Evolutionary conservation across 2,329 filamentous ascomycete genomes (phyloP).

Genomic region (Nemania abortiva): DNA sequence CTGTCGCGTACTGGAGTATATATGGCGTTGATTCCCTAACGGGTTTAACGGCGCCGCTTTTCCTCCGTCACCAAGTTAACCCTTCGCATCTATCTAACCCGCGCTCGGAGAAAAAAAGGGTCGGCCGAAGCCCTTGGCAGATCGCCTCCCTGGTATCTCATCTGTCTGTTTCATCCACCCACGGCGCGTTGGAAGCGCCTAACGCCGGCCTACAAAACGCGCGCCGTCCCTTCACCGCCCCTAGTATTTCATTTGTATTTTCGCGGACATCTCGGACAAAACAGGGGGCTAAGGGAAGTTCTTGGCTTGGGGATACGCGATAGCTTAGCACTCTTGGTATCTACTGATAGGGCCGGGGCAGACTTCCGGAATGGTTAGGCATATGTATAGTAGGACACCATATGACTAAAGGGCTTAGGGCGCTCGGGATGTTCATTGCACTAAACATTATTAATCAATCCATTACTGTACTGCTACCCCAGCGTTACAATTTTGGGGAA

Average conservation of each 20-base stretch:
- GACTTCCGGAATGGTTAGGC: neutral
- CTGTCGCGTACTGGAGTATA: no score
- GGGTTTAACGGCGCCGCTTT: no score
- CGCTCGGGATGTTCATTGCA: neutral
- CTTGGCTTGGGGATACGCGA: neutral
- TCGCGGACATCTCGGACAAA: neutral
- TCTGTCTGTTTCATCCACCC: neutral
- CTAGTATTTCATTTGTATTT: neutral
- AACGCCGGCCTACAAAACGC: neutral
- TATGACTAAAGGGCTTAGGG: neutral
- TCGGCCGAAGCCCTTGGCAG: conserved; percentile 6
- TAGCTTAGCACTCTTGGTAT: neutral
- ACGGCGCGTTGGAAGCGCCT: neutral
- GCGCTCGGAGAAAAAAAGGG: neutral
- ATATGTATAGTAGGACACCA: neutral
- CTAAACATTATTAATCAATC: conserved; percentile 15
- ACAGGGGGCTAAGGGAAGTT: neutral
- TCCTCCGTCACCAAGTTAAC: neutral
- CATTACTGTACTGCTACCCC: conserved; percentile 15
- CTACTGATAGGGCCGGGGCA: neutral
- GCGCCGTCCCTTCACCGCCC: conserved; percentile 1
- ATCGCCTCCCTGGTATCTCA: neutral
- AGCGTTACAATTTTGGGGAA: neutral
- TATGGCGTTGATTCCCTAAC: no score
- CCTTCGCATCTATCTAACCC: neutral